Percentiles rank a stretch among this genome's conserved stretches.
Evolutionary conservation across 179 eudicot genomes (phyloP).

Genomic region (Amaranthus tricolor): DNA sequence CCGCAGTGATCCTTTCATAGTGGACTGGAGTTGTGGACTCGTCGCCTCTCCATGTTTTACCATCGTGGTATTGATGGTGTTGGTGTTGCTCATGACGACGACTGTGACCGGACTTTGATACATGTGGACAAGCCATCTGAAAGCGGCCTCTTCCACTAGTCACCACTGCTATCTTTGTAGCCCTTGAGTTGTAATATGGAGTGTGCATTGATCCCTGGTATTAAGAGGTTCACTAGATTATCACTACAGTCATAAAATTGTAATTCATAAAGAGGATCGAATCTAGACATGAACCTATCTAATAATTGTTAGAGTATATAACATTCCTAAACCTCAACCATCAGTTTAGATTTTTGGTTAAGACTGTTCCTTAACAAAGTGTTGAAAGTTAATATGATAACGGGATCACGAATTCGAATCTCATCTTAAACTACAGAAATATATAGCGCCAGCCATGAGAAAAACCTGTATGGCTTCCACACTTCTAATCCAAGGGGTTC

Average conservation of each 20-base stretch:
- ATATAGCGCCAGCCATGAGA: too few relatives aligned
- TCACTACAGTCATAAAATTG: not conserved
- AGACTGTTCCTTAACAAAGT: too few relatives aligned
- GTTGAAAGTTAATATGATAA: too few relatives aligned
- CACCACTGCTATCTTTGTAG: conserved; percentile 56
- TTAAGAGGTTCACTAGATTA: not conserved
- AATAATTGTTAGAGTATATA: too few relatives aligned
- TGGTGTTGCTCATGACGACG: conserved; percentile 8
- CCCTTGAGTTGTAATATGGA: conserved; percentile 61
- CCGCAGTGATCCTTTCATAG: conserved; percentile 44
- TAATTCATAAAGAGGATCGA: too few relatives aligned
- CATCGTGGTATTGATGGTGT: conserved; percentile 7
- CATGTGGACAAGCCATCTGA: conserved; percentile 87
- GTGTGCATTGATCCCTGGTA: conserved; percentile 61
- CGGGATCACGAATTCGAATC: too few relatives aligned
- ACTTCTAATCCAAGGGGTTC: too few relatives aligned
- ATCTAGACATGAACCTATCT: too few relatives aligned
- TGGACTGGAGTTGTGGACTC: conserved; percentile 26
- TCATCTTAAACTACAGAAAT: too few relatives aligned
- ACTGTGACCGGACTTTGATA: conserved; percentile 25
- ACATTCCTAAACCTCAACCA: too few relatives aligned
- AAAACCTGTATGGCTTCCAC: too few relatives aligned
- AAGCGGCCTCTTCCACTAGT: conserved; percentile 54
- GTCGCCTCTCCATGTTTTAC: conserved; percentile 17
- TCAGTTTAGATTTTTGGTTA: too few relatives aligned